A percentile compares a stretch with the other conserved stretches of the same genome.
Evolutionary conservation across 768 basidiomycete genomes (phyloP).

Genomic region (Cantharellus anzutake): DNA sequence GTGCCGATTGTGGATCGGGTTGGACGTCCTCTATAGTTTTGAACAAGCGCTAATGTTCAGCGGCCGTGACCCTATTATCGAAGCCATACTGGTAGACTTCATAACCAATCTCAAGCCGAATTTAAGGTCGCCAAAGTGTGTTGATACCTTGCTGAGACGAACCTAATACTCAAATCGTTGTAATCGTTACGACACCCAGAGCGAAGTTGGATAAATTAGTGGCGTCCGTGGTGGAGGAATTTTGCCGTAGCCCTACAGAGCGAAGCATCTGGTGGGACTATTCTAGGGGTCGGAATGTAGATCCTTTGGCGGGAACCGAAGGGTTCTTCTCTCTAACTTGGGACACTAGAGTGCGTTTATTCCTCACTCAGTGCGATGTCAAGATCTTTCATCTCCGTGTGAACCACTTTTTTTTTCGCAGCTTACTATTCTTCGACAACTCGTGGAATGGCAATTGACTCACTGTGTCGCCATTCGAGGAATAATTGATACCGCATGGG

Average conservation of each 20-base stretch:
- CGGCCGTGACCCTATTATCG: slow-evolving; percentile 50
- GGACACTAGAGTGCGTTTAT: slow-evolving; percentile 53
- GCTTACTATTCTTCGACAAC: slow-evolving; percentile 67
- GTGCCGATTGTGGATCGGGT: neutral
- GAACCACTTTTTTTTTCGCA: slow-evolving; percentile 17
- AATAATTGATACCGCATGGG: slow-evolving; percentile 70
- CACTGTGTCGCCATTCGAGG: slow-evolving; percentile 51
- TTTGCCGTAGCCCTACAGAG: slow-evolving; percentile 27
- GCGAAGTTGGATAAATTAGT: slow-evolving; percentile 2
- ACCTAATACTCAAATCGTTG: neutral
- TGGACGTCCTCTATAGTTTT: slow-evolving; percentile 28
- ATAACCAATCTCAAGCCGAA: slow-evolving; percentile 67
- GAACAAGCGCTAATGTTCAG: slow-evolving; percentile 51
- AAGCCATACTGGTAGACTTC: slow-evolving; percentile 53
- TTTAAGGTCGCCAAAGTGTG: slow-evolving; percentile 26
- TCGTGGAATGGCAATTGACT: slow-evolving; percentile 66
- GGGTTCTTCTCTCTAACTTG: slow-evolving; percentile 68
- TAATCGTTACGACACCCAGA: neutral
- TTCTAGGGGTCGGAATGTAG: slow-evolving; percentile 39
- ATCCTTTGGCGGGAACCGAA: slow-evolving; percentile 53
- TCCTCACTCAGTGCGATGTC: slow-evolving; percentile 9
- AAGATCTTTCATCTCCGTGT: neutral
- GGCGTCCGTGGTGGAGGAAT: slow-evolving; percentile 25
- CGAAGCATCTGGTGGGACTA: slow-evolving; percentile 70
- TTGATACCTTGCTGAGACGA: neutral